Evolutionary conservation across 371 early-diverging fungal genomes (phyloP), one percentile per base, ranked within the genome.

Genomic region (Phascolomyces articulosus): DNA sequence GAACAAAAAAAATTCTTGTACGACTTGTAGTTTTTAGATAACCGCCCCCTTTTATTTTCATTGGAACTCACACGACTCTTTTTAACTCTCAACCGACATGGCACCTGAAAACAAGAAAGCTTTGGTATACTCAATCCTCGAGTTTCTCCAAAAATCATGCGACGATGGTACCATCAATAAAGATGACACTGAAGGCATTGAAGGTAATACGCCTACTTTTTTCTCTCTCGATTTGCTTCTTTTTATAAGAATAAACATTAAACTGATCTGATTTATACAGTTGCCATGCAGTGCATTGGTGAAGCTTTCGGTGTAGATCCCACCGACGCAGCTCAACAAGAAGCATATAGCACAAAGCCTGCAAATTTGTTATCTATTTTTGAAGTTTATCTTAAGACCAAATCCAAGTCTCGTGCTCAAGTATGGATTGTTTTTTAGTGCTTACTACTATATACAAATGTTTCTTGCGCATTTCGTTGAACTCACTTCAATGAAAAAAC

Each of bases 221-320:
- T 49, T 49, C 13, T 24, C 23, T 51, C 23, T 51, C 44, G 16
- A 15, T 13, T 44, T 38, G 6, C 6, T 38, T 13, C 9, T 4
- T 44, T 8, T 15, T 4, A 18, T 44, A 0, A 44, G 44, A 44
- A 13, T 15, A 44, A 13, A 28, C 1, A 13, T n/a, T n/a, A 60
- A 24, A 20, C 26, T 59, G 28, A 21, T 54, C 56, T 49, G n/a
- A 20, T 13, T 24, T 58, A 31, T 16, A 44, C 16, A 81, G 82
- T 96, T 55, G 96, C 96, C 67, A 91, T 93, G 75, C 96, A 96
- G 71, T 96, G 96, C 82, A 94, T 98, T 57, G 89, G 92, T 62
- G 97, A 96, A 65, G 95, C 95, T 28, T 98, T 97, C 78, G 93
- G 89, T 34, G 89, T 98, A 61, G 91, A 96, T 72, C 62, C 80